A percentile compares a stretch with the other conserved stretches of the same genome.
These are phyloP conservation scores for Malus domestica DNA, from an alignment of 306 rosid species.

Conservation along the genomic window DNA sequence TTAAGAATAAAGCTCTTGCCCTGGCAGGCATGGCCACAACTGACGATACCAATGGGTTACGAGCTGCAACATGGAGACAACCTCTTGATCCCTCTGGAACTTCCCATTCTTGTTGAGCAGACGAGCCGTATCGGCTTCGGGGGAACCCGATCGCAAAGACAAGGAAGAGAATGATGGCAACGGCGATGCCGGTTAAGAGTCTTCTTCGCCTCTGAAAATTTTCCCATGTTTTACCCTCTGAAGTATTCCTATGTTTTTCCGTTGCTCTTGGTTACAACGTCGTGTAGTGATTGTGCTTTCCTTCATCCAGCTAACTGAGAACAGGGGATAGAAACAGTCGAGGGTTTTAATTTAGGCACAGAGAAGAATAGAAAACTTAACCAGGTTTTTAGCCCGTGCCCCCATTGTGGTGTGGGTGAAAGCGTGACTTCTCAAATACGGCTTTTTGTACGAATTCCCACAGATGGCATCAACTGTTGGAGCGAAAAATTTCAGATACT, in stretches of 20 bases:
- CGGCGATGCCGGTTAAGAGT: constrained; percentile 33
- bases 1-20: constrained; percentile 81
- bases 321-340: background rate
- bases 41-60: constrained; percentile 60
- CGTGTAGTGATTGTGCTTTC: background rate
- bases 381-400: background rate
- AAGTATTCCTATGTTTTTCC: too few relatives aligned
- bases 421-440: too few relatives aligned
- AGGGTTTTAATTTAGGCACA: constrained; percentile 52
- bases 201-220: constrained; percentile 38
- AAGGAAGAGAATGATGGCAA: constrained; percentile 8
- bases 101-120: constrained; percentile 72
- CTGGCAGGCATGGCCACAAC: constrained; percentile 68
- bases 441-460: too few relatives aligned
- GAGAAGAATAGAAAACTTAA: constrained; percentile 3
- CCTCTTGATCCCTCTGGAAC: constrained; percentile 90
- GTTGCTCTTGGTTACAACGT: background rate
- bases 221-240: constrained; percentile 23
- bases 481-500: too few relatives aligned
- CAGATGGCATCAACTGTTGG: too few relatives aligned
- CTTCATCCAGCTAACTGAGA: background rate
- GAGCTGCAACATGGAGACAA: constrained; percentile 59
- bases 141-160: constrained; percentile 39
- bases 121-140: constrained; percentile 72
- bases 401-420: too few relatives aligned